Conservation (phyloP, 83 land plant genomes). For the Picea abies region DNA sequence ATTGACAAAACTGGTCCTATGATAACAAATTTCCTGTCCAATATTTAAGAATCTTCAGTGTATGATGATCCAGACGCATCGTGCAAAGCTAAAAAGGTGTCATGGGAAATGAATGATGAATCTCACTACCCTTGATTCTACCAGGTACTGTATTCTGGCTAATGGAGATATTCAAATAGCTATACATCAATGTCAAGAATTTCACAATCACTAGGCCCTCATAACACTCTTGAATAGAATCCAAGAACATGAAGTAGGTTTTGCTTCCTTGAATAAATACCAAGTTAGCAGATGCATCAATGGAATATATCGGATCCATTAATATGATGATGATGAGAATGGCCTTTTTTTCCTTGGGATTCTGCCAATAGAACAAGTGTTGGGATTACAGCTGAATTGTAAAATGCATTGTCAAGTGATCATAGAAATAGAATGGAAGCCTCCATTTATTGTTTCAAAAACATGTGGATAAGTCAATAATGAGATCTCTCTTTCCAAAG, state of each 20-base stretch:
- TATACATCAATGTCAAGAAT: slow-evolving; percentile 83
- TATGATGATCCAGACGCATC: slow-evolving; percentile 64
- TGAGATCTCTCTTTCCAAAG: slow-evolving; percentile 30
- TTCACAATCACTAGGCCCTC: slow-evolving; percentile 95
- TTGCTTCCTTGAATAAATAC: slow-evolving; percentile 77
- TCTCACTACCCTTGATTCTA: slow-evolving; percentile 88
- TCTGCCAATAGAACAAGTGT: slow-evolving; percentile 95
- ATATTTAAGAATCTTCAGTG: slow-evolving; percentile 74
- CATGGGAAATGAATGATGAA: slow-evolving; percentile 89
- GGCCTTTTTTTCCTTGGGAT: slow-evolving; percentile 91
- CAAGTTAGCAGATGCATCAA: slow-evolving; percentile 84
- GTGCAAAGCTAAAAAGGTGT: slow-evolving; percentile 88
- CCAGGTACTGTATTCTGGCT: slow-evolving; percentile 87
- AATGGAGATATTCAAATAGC: slow-evolving; percentile 82
- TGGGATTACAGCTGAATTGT: slow-evolving; percentile 77
- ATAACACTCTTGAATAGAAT: slow-evolving; percentile 92
- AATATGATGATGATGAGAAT: slow-evolving; percentile 73
- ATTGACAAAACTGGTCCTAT: slow-evolving; percentile 86
- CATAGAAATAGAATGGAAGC: slow-evolving; percentile 7
- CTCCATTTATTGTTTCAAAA: slow-evolving; percentile 17
- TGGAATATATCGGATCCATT: slow-evolving; percentile 95
- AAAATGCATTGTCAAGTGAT: slow-evolving; percentile 40
- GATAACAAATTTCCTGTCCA: slow-evolving; percentile 99
- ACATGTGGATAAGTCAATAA: slow-evolving; percentile 23
- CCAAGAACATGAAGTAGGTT: slow-evolving; percentile 78